phyloP scores from a whole-genome alignment of 2,329 filamentous ascomycete genomes.

The Hypoxylon sp. region DNA sequence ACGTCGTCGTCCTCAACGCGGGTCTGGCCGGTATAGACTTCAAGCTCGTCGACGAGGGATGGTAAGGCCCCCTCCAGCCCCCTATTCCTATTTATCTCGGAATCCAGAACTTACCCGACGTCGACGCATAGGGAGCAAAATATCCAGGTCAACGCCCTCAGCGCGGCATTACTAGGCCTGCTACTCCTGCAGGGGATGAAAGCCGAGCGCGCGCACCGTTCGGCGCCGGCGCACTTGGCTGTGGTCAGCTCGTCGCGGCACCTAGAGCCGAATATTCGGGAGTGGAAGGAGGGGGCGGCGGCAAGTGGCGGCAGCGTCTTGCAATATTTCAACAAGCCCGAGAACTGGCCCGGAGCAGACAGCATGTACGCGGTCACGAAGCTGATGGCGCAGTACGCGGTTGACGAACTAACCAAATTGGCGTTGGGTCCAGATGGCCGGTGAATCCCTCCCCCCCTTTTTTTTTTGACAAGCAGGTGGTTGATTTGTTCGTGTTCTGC shows the following conservation, averaged over 20 bases:
- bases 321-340: slow-evolving; percentile 43
- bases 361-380: slow-evolving; percentile 46
- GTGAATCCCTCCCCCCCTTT: slow-evolving; percentile 31
- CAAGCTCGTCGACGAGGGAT: slow-evolving; percentile 44
- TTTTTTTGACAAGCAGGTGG: not conserved
- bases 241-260: slow-evolving; percentile 44
- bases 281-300: slow-evolving; percentile 41
- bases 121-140: slow-evolving; percentile 57
- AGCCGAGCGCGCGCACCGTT: slow-evolving; percentile 41
- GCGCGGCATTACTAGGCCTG: slow-evolving; percentile 65
- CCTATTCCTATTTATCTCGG: not conserved
- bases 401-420: slow-evolving; percentile 40
- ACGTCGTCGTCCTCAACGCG: slow-evolving; percentile 47
- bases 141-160: slow-evolving; percentile 69
- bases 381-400: slow-evolving; percentile 43
- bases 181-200: slow-evolving; percentile 63
- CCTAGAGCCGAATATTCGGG: slow-evolving; percentile 31
- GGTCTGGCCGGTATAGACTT: slow-evolving; percentile 42
- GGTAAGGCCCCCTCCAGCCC: slow-evolving; percentile 38
- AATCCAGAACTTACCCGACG: not conserved
- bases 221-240: slow-evolving; percentile 43
- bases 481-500: not conserved
- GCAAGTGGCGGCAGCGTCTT: slow-evolving; percentile 37
- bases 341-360: slow-evolving; percentile 44
- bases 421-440: slow-evolving; percentile 39